These are phyloP conservation scores for Neopestalotiopsis clavispora DNA, from an alignment of 2,329 filamentous ascomycete species.

Conservation along the genomic window DNA sequence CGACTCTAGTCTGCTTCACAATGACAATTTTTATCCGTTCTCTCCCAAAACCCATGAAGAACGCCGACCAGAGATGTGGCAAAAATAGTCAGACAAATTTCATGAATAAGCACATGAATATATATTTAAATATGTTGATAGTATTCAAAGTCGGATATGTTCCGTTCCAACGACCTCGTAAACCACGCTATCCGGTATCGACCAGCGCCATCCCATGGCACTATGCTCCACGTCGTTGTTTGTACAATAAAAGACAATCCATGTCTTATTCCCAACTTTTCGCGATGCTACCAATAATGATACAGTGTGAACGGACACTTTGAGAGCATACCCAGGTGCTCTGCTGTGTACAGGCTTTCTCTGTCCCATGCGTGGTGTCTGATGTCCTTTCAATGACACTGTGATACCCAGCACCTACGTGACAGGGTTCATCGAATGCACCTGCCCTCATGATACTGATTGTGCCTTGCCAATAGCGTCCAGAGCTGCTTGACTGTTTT, in stretches of 20 bases:
- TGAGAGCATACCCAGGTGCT: not conserved
- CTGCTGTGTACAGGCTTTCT: not conserved
- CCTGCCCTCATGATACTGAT: not conserved
- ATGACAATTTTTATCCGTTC: too few relatives aligned
- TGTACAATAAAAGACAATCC: not conserved
- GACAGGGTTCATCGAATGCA: not conserved
- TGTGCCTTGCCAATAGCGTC: not conserved
- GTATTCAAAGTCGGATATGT: too few relatives aligned
- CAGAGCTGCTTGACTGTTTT: not conserved
- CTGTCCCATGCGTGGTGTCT: not conserved
- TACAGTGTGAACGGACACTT: not conserved
- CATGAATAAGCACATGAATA: too few relatives aligned
- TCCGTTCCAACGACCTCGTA: too few relatives aligned
- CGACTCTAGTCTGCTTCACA: too few relatives aligned
- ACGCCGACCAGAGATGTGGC: too few relatives aligned
- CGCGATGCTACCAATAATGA: not conserved
- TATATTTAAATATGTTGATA: too few relatives aligned
- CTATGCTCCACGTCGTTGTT: too few relatives aligned
- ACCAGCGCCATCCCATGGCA: too few relatives aligned
- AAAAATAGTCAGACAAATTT: too few relatives aligned
- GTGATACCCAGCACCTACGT: not conserved
- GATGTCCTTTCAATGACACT: not conserved
- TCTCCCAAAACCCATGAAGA: too few relatives aligned
- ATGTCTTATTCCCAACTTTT: not conserved
- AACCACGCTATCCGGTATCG: too few relatives aligned